These are phyloP conservation scores for Pisolithus marmoratus DNA, from an alignment of 768 basidiomycete genomes.

Conservation along the genomic window DNA sequence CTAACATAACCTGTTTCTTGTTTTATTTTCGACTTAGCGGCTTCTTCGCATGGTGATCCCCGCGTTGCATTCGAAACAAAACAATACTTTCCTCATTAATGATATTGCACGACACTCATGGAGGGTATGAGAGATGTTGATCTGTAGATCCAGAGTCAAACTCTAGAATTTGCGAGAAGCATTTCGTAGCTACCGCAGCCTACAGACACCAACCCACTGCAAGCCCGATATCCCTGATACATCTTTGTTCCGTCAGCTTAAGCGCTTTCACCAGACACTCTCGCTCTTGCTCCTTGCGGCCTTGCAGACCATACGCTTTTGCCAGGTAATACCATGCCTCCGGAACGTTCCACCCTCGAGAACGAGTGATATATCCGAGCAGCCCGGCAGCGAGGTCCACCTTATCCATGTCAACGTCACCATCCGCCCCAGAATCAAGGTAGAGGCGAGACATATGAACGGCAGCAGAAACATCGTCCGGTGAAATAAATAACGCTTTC, in stretches of 20 bases:
- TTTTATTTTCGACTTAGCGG: too few relatives aligned
- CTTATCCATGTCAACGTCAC: slow-evolving; percentile 32
- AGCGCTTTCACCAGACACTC: slow-evolving; percentile 74
- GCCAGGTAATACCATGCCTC: slow-evolving; percentile 95
- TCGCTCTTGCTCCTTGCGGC: slow-evolving; percentile 60
- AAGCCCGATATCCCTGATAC: slow-evolving; percentile 55
- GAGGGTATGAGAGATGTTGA: too few relatives aligned
- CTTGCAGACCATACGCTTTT: slow-evolving; percentile 73
- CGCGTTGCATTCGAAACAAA: too few relatives aligned
- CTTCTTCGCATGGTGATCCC: too few relatives aligned
- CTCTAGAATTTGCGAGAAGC: neutral
- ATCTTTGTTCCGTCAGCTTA: slow-evolving; percentile 51
- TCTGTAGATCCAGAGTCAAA: neutral
- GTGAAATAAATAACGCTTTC: slow-evolving; percentile 85
- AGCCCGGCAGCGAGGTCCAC: slow-evolving; percentile 81
- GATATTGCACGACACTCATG: too few relatives aligned
- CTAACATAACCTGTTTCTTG: too few relatives aligned
- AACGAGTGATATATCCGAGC: slow-evolving; percentile 70
- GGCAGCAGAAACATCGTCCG: slow-evolving; percentile 70
- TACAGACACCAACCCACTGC: slow-evolving; percentile 68
- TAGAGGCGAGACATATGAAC: slow-evolving; percentile 77
- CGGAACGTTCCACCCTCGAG: slow-evolving; percentile 82
- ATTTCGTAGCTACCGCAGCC: neutral
- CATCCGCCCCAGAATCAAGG: slow-evolving; percentile 35
- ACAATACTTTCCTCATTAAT: too few relatives aligned